Evolutionary conservation across 148 eudicot genomes (phyloP).

Genomic region (Polygonum aviculare): DNA sequence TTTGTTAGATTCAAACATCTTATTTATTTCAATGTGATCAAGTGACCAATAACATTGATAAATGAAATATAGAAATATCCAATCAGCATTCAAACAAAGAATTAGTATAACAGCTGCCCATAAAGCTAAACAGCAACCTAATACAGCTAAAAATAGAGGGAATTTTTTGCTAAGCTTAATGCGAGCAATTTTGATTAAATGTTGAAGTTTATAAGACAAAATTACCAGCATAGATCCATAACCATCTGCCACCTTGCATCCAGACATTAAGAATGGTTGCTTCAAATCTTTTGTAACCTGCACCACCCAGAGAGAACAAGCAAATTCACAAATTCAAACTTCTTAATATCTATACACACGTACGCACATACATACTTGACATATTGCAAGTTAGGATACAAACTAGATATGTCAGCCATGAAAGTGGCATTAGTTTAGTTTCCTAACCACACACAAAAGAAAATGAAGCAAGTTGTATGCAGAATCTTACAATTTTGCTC

Average conservation of each 20-base stretch:
- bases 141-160: neutral
- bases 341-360: neutral
- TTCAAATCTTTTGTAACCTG: constrained; percentile 63
- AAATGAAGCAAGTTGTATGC: neutral
- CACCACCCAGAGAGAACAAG: constrained; percentile 10
- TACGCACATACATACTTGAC: neutral
- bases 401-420: neutral
- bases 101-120: neutral
- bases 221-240: constrained; percentile 91
- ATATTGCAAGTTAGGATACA: neutral
- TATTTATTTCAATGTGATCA: neutral
- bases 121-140: neutral
- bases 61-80: neutral
- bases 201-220: neutral
- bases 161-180: neutral
- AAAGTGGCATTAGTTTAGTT: neutral
- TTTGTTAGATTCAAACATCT: neutral
- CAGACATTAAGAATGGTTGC: constrained; percentile 88
- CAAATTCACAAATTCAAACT: constrained; percentile 6
- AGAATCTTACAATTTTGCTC: constrained; percentile 71
- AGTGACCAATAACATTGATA: constrained; percentile 1
- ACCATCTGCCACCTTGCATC: constrained; percentile 97
- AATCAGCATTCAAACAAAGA: neutral
- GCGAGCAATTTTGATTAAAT: neutral
- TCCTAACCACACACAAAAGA: neutral